Evolutionary conservation across 2,329 filamentous ascomycete genomes (phyloP), one percentile per base, ranked within the genome.

Genomic region (Trichoderma atroviride): DNA sequence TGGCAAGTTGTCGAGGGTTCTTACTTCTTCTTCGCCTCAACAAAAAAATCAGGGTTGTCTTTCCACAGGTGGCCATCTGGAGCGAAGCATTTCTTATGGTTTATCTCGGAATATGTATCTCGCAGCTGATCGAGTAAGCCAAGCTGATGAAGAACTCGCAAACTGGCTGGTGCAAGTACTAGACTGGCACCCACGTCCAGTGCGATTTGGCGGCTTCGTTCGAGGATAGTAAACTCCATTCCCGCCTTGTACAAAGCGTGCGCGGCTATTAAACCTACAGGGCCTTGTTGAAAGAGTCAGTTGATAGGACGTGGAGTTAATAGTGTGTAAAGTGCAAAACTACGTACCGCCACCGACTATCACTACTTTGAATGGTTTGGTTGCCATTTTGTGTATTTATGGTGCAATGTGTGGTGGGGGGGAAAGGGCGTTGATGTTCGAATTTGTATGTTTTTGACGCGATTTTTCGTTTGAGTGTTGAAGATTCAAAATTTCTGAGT

Each of bases 171-270:
- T 72, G 76, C 70, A 63, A 83, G 70, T 16, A 78, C 73, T 63
- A 81, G 71, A 74, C 78, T 74, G 24, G 76, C 74, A 27, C 75
- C 74, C 16, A 76, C 75, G 71, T 80, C 74, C 52, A 75, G 69
- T 69, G 77, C 69, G 11, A 79, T 33, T 0, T 73, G 71, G 1
- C 71, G 33, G 1, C 77, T 75, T 13, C 74, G 71, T 63, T 83
- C 81, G 1, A 83, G 78, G 9, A 83, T 65, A 52, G 81, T 72
- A 13, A 80, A 83, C 65, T 82, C 78, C 43, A 83, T 78, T n/a
- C 72, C 71, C 5, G 76, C 77, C 3, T 62, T 73, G 4, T 69
- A 68, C 1, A 78, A 71, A 0, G 74, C 71, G 16, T 76, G 75
- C 1, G 77, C 77, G 1, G 76, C 74, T 0, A 71, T 72, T 2